Percentiles rank a stretch among this genome's conserved stretches.
Evolutionary conservation across 495 filamentous ascomycete genomes (phyloP).

Genomic region (Polyplosphaeria fusca): DNA sequence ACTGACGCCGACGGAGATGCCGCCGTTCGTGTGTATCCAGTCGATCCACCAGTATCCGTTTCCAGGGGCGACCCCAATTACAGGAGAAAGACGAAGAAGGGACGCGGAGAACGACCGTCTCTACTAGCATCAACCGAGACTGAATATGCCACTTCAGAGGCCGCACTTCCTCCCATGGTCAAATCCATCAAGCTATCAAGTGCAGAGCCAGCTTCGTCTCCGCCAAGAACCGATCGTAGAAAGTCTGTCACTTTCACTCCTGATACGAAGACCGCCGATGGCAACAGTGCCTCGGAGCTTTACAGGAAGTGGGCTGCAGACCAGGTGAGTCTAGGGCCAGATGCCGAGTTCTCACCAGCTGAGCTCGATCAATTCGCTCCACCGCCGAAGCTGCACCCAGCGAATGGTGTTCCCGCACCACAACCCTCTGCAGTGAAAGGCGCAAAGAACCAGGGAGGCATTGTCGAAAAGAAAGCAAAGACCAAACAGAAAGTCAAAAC

Average conservation of each 20-base stretch:
- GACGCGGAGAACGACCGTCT: background rate
- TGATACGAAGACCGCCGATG: constrained; percentile 62
- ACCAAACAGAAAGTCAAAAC: constrained; percentile 29
- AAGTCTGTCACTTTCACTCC: constrained; percentile 80
- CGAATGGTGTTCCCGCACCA: constrained; percentile 14
- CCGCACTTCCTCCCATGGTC: too few relatives aligned
- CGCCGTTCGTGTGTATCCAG: too few relatives aligned
- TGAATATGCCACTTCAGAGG: background rate
- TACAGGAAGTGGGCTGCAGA: constrained; percentile 47
- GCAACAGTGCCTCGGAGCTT: constrained; percentile 42
- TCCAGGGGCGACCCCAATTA: constrained; percentile 32
- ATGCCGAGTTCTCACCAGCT: constrained; percentile 28
- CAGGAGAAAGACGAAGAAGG: constrained; percentile 20
- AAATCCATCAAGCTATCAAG: background rate
- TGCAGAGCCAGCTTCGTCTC: background rate
- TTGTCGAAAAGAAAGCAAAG: constrained; percentile 6
- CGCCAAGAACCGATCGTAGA: constrained; percentile 34
- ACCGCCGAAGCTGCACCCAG: constrained; percentile 23
- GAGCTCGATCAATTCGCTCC: constrained; percentile 24
- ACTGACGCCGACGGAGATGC: background rate
- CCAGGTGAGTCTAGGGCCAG: constrained; percentile 35
- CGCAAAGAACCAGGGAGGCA: constrained; percentile 7
- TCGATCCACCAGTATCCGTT: too few relatives aligned
- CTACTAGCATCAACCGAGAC: constrained; percentile 13
- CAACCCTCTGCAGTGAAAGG: background rate